A percentile compares a stretch with the other conserved stretches of the same genome.
Evolutionary conservation across 176 grass and related monocot species (phyloP).

Genomic region (Dactylis glomerata): DNA sequence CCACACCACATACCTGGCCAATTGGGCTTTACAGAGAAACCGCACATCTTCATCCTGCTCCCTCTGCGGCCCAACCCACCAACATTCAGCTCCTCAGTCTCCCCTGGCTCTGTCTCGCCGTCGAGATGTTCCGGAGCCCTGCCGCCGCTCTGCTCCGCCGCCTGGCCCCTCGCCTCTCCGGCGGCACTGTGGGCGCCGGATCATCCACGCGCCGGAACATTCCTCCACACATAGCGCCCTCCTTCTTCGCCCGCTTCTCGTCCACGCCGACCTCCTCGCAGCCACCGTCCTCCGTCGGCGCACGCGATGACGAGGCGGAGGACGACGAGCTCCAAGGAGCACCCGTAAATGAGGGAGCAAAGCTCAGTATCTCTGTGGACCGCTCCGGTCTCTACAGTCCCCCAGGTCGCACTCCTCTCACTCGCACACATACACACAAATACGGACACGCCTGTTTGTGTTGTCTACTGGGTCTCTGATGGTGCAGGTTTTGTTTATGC

Average conservation of each 20-base stretch:
- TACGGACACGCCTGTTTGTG: not conserved
- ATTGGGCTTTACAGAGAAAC: not conserved
- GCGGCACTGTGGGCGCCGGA: slow-evolving; percentile 2
- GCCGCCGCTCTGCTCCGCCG: slow-evolving; percentile 45
- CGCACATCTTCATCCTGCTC: not conserved
- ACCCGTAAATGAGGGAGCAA: not conserved
- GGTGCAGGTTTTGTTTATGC: not conserved
- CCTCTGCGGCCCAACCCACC: slow-evolving; percentile 16
- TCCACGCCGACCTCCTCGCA: slow-evolving; percentile 25
- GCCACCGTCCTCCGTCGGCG: slow-evolving; percentile 5
- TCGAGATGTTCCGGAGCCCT: slow-evolving; percentile 64
- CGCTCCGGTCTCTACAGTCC: slow-evolving; percentile 76
- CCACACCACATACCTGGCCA: no score
- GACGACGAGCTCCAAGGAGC: not conserved
- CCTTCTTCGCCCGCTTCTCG: slow-evolving; percentile 28
- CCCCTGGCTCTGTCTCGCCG: slow-evolving; percentile 4
- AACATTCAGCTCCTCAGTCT: not conserved
- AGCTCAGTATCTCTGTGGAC: slow-evolving; percentile 52
- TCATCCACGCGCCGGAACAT: not conserved
- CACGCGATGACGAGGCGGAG: not conserved
- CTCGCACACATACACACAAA: not conserved
- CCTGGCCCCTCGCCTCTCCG: slow-evolving; percentile 43
- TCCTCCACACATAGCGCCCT: slow-evolving; percentile 15
- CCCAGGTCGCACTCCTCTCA: slow-evolving; percentile 40
- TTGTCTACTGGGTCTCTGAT: slow-evolving; percentile 32